Evolutionary conservation across 176 grass and related monocot species (phyloP).

Genomic region (Avena insularis): DNA sequence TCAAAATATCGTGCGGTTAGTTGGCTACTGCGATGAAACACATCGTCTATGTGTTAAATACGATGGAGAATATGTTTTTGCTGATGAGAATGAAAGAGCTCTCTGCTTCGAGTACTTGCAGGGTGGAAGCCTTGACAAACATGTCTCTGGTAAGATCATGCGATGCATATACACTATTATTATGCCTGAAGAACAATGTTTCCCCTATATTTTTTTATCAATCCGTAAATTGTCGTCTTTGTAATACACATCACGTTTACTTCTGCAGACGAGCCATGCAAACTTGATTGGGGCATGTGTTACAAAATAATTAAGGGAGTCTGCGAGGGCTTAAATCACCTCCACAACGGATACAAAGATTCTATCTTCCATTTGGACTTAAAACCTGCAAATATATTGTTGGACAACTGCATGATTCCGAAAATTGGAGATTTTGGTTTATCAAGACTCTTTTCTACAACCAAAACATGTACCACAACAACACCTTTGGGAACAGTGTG

Average conservation of each 20-base stretch:
- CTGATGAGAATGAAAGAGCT: neutral
- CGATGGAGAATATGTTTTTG: neutral
- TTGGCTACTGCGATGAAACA: neutral
- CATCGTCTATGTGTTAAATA: neutral
- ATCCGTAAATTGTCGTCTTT: fast-evolving
- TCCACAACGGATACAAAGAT: neutral
- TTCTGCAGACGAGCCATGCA: neutral
- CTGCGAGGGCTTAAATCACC: neutral
- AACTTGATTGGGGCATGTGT: neutral
- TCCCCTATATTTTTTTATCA: neutral
- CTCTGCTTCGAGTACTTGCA: neutral
- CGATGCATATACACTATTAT: neutral
- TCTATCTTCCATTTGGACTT: neutral
- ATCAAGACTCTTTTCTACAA: too few relatives aligned
- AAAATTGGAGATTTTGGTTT: too few relatives aligned
- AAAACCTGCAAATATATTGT: neutral
- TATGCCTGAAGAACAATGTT: neutral
- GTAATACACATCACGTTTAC: neutral
- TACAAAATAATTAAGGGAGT: neutral
- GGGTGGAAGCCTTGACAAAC: neutral
- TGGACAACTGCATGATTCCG: too few relatives aligned
- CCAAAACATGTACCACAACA: too few relatives aligned
- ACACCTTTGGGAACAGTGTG: too few relatives aligned
- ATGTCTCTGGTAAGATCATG: neutral
- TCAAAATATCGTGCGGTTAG: neutral